Base-by-base conservation (phyloP, 768 basidiomycete species). In the Glaciozyma martinii region DNA sequence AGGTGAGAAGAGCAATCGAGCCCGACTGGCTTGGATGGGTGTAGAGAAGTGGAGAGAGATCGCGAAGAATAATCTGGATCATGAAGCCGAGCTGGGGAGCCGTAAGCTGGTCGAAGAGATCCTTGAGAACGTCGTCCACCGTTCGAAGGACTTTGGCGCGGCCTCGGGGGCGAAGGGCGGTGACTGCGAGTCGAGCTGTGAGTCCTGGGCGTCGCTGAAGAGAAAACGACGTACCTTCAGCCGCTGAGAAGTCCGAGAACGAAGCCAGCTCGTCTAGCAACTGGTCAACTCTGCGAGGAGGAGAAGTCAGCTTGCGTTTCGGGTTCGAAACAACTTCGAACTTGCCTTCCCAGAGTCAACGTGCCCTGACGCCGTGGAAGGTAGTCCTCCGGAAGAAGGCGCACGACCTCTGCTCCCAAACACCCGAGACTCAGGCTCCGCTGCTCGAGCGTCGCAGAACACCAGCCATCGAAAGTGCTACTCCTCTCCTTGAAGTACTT, bases 51-150 rank as follows among this genome's bases (percentile, higher is more conserved):
- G 90, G 90, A 33, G 85, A 82, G 0, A 97, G 77, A 74, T 97
- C 92, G 67, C 87, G 88, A 43, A 94, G 81, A 64, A 97, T 87
- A 67, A 94, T 86, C 72, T 97, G 92, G 0, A 87, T 86, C 56
- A 93, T 78, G 66, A 86, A 82, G 1, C 83, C 79, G 3, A 86
- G 82, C 47, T 88, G 86, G 16, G 76, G 76, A 0, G 89, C 84
- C 2, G 84, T 79, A 15, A 90, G 77, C 3, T 78, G 75, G 47
- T 80, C 78, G 67, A 84, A 91, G 5, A 93, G 79, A 21, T 78
- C 75, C n/a, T 77, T 77, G 3, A 91, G 77, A 63, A 85, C 80
- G 1, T 65, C 67, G 19, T 57, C 59, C 43, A 75, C 75, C 78
- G 5, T 71, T 66, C 40, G 77, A 75, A 25, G 8, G 27, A n/a